Conservation (phyloP, 495 filamentous ascomycete species). For the Hypoxylon fragiforme region DNA sequence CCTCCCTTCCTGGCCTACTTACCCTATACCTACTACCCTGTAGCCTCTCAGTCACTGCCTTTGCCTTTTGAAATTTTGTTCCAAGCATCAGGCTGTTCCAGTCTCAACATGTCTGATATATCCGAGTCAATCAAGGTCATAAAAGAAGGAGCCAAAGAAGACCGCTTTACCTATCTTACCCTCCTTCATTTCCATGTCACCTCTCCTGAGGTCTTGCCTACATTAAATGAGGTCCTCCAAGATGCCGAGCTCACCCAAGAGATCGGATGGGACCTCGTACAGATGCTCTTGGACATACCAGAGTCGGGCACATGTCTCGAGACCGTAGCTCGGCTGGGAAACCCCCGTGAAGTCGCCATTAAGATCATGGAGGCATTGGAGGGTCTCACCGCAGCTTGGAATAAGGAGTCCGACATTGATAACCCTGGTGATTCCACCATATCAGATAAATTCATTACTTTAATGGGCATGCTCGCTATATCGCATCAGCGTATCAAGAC, state of each 20-base stretch:
- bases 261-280: constrained; percentile 95
- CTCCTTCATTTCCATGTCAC: constrained; percentile 84
- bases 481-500: constrained; percentile 87
- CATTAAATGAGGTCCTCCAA: constrained; percentile 77
- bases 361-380: constrained; percentile 75
- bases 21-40: no score
- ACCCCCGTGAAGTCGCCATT: constrained; percentile 90
- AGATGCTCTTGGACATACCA: constrained; percentile 78
- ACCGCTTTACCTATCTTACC: constrained; percentile 86
- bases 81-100: not conserved
- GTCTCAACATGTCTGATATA: constrained; percentile 29
- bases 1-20: no score
- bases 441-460: constrained; percentile 66
- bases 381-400: constrained; percentile 58
- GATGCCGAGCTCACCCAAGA: constrained; percentile 82
- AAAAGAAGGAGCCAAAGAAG: constrained; percentile 44
- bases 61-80: no score
- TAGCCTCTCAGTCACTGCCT: no score
- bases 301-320: constrained; percentile 75
- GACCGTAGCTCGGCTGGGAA: constrained; percentile 76
- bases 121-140: constrained; percentile 37
- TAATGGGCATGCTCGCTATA: constrained; percentile 80
- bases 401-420: constrained; percentile 49
- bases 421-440: constrained; percentile 34
- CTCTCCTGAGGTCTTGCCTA: constrained; percentile 68